Evolutionary conservation across 2,329 filamentous ascomycete genomes (phyloP), one percentile per base, ranked within the genome.

Genomic region (Spiromastix sp.): DNA sequence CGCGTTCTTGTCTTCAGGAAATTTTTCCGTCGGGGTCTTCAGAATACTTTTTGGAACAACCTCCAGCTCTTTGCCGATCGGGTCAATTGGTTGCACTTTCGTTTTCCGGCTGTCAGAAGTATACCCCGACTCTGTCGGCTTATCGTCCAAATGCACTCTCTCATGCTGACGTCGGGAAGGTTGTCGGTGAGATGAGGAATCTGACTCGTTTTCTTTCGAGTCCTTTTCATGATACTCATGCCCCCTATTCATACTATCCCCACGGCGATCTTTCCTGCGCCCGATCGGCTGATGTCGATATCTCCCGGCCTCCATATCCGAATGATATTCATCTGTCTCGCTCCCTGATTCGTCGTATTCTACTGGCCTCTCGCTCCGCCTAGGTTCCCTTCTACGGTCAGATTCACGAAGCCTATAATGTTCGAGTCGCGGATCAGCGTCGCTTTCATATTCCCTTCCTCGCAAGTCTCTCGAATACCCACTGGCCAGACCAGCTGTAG

Each of bases 1-100:
- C 0, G 85, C 81, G 45, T 86, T 80, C 1, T 77, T 74, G 42
- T 94, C 81, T 51, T 95, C 87, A 0, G 89, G 89, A 50, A 95
- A 96, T 49, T 81, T 81, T 17, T 72, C 70, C 11, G 77, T 85
- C 1, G 89, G 87, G 36, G 75, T 72, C 57, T 93, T 91, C 28
- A 96, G 68, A 38, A 96, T 96, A 11, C 86, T 80, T 57, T 82
- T 91, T 40, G 85, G 73, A 3, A 63, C 56, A 12, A 76, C 72
- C 44, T 83, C 81, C 26, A 72, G 70, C 12, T 84, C 79, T 13
- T 68, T 63, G n/a, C 38, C 31, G 7, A 43, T 44, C 11, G 45
- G 46, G 3, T 51, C 57, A 12, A 48, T 55, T 31, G 39, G 48
- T 35, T 46, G 43, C 19, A 39, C 42, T 45, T 47, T 59, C 44